phyloP scores from a whole-genome alignment of 2,329 filamentous ascomycete species.

The Talaromyces rugulosus region DNA sequence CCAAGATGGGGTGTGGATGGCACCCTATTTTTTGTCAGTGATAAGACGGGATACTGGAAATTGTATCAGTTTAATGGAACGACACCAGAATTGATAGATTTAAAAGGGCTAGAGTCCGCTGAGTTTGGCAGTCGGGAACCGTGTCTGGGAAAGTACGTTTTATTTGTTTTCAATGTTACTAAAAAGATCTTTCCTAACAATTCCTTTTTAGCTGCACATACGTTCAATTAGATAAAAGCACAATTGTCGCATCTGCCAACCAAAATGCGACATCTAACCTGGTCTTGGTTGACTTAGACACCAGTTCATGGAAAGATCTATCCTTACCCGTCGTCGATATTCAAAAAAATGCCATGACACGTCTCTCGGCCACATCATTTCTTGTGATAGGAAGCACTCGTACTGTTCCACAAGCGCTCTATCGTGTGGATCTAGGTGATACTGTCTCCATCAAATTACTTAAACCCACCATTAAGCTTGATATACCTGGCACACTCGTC shows the following conservation, averaged over 20 bases:
- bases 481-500: conserved; percentile 2
- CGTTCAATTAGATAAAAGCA: conserved; percentile 3
- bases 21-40: conserved; percentile 47
- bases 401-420: conserved; percentile 3
- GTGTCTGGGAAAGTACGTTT: conserved; percentile 23
- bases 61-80: conserved; percentile 35
- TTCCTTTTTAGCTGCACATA: conserved; percentile 3
- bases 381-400: conserved; percentile 6
- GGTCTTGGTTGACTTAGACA: conserved; percentile 1
- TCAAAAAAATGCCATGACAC: conserved; percentile 5
- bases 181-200: neutral
- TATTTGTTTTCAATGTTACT: neutral
- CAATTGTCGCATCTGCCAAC: conserved; percentile 5
- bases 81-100: conserved; percentile 24
- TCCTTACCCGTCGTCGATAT: conserved; percentile 7
- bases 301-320: conserved; percentile 7
- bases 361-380: conserved; percentile 4
- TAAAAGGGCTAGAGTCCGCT: conserved; percentile 39
- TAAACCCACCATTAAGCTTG: neutral
- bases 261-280: conserved; percentile 6
- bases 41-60: conserved; percentile 46
- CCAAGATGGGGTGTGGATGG: conserved; percentile 51
- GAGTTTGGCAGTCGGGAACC: conserved; percentile 29
- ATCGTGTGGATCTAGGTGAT: neutral
- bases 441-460: conserved; percentile 1